A percentile compares a stretch with the other conserved stretches of the same genome.
phyloP scores from a whole-genome alignment of 2,329 filamentous ascomycete species.

The Furcasterigmium sp. region DNA sequence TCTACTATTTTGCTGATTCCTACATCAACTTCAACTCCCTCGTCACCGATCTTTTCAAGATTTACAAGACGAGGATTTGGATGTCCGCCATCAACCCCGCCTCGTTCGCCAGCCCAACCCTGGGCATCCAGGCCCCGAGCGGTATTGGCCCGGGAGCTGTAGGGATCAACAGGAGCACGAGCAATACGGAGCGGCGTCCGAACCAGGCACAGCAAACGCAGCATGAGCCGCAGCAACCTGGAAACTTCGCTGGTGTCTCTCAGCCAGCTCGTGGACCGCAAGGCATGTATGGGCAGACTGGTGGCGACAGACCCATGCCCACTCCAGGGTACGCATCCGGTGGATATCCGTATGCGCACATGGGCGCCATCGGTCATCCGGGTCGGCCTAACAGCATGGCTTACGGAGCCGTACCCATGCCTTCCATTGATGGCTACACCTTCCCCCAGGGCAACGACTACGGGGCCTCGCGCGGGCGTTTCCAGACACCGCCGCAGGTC shows the following conservation, averaged over 20 bases:
- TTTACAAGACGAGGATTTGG: conserved; percentile 99
- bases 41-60: conserved; percentile 96
- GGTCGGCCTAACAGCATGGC: conserved; percentile 28
- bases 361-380: conserved; percentile 16
- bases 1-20: conserved; percentile 96
- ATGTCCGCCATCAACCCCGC: conserved; percentile 99
- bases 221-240: conserved; percentile 32
- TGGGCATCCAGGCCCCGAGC: conserved; percentile 66
- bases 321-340: conserved; percentile 29
- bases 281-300: conserved; percentile 35
- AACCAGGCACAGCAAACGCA: conserved; percentile 21
- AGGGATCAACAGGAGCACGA: conserved; percentile 41
- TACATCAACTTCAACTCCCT: conserved; percentile 99
- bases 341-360: conserved; percentile 26
- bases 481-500: conserved; percentile 33
- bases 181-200: conserved; percentile 40
- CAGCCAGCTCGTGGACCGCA: conserved; percentile 36
- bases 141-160: conserved; percentile 62
- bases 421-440: conserved; percentile 35
- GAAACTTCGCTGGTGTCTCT: conserved; percentile 28
- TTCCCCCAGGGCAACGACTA: conserved; percentile 40
- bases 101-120: conserved; percentile 77
- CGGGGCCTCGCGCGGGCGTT: conserved; percentile 40
- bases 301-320: conserved; percentile 34
- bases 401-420: conserved; percentile 33